phyloP scores from a whole-genome alignment of 1,284 basidiomycete species.

The Ganoderma lucidum region DNA sequence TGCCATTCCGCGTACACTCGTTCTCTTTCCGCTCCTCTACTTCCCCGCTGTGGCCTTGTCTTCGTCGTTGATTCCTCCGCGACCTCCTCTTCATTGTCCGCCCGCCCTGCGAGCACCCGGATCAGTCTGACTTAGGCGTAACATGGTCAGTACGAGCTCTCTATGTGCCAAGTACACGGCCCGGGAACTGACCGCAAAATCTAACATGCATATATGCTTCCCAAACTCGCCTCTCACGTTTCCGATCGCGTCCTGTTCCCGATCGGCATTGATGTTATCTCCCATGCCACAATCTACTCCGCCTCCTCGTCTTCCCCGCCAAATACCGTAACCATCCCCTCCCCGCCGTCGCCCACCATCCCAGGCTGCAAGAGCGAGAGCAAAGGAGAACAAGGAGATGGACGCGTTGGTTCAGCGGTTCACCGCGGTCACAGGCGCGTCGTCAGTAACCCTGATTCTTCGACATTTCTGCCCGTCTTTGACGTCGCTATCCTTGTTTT shows the following conservation, averaged over 20 bases:
- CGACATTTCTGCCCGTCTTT: conserved; percentile 5
- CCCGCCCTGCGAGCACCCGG: not conserved
- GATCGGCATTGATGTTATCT: conserved; percentile 16
- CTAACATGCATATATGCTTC: not conserved
- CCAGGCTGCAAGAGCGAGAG: conserved; percentile 22
- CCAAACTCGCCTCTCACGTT: conserved; percentile 2
- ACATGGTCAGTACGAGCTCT: not conserved
- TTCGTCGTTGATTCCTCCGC: no score
- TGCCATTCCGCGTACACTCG: no score
- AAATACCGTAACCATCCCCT: not conserved
- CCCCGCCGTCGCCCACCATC: not conserved
- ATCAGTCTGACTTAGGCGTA: not conserved
- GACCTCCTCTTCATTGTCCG: not conserved
- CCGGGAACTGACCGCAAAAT: not conserved
- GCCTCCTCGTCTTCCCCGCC: not conserved
- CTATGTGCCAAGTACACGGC: not conserved
- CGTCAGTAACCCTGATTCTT: conserved; percentile 56
- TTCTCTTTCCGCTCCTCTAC: no score
- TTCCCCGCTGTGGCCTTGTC: no score
- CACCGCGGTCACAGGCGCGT: conserved; percentile 68
- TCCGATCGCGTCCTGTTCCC: conserved; percentile 9
- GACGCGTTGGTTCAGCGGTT: conserved; percentile 67
- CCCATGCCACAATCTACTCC: not conserved
- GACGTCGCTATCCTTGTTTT: conserved; percentile 26
- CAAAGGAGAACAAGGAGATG: conserved; percentile 40